Evolutionary conservation across 306 rosid species (phyloP).

Genomic region (Vicia villosa): DNA sequence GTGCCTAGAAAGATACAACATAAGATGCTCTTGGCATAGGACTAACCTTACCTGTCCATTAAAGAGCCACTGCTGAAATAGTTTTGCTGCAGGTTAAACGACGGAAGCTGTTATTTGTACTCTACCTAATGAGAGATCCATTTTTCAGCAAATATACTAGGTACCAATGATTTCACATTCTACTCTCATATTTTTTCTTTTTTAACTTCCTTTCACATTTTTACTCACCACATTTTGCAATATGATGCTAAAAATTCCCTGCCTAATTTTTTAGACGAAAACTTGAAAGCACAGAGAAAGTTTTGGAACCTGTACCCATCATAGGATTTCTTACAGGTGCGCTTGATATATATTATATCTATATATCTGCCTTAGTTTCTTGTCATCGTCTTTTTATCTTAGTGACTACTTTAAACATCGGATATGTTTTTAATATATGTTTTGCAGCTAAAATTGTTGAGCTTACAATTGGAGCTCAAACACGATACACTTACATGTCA

Average conservation of each 20-base stretch:
- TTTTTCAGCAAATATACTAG: conserved; percentile 86
- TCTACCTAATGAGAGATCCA: conserved; percentile 97
- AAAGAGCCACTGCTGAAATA: conserved; percentile 34
- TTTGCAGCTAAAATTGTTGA: conserved; percentile 84
- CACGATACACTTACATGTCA: conserved; percentile 85
- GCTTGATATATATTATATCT: conserved; percentile 8
- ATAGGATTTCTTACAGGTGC: conserved; percentile 85
- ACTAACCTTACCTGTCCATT: neutral
- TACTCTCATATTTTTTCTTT: neutral
- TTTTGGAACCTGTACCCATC: conserved; percentile 70
- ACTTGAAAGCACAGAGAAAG: conserved; percentile 69
- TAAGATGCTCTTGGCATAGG: neutral
- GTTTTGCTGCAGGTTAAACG: conserved; percentile 63
- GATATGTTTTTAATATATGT: neutral
- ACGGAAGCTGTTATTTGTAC: conserved; percentile 74
- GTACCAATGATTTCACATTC: conserved; percentile 41
- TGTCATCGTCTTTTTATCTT: conserved; percentile 1
- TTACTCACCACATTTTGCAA: neutral
- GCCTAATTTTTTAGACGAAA: conserved; percentile 54
- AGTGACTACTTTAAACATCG: no score
- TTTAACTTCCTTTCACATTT: neutral
- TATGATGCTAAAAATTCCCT: neutral
- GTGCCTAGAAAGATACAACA: no score
- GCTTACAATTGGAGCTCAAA: conserved; percentile 83
- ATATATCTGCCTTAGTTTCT: conserved; percentile 8